Conservation (phyloP, 192 early-diverging fungal genomes). For the Backusella circina region DNA sequence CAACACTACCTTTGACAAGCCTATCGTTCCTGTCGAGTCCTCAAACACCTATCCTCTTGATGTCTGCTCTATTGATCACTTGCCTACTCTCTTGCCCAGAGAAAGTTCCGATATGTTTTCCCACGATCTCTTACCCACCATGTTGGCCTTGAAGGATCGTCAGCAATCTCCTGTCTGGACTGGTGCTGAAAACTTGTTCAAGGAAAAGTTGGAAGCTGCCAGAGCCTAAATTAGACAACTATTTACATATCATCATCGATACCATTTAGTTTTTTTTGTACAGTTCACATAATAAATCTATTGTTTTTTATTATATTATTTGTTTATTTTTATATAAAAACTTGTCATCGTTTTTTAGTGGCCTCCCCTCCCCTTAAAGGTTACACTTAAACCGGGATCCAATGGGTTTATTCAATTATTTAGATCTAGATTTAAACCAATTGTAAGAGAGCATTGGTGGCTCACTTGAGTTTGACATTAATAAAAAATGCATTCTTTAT, state of each 20-base stretch:
- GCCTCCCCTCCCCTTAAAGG: background rate
- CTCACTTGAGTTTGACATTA: too few relatives aligned
- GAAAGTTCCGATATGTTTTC: conserved; percentile 90
- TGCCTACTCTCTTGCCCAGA: conserved; percentile 91
- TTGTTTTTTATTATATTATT: background rate
- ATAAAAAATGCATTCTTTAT: too few relatives aligned
- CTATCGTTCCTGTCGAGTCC: conserved; percentile 68
- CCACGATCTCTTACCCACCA: conserved; percentile 78
- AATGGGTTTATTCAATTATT: background rate
- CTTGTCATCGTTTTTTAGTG: background rate
- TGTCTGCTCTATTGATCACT: conserved; percentile 94
- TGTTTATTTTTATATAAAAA: background rate
- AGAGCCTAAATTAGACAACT: conserved; percentile 12
- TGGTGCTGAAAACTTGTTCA: conserved; percentile 80
- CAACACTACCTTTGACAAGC: conserved; percentile 94
- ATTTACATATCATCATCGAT: background rate
- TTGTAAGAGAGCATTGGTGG: too few relatives aligned
- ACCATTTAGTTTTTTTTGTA: background rate
- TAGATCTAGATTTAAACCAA: background rate
- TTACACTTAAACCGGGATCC: background rate
- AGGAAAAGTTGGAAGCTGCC: conserved; percentile 68
- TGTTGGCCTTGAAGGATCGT: conserved; percentile 70
- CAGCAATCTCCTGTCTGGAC: conserved; percentile 71
- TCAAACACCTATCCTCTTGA: conserved; percentile 70
- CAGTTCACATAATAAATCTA: background rate